Evolutionary conservation across 371 early-diverging fungal genomes (phyloP), one percentile per base, ranked within the genome.

Genomic region (Chytridium lagenaria): DNA sequence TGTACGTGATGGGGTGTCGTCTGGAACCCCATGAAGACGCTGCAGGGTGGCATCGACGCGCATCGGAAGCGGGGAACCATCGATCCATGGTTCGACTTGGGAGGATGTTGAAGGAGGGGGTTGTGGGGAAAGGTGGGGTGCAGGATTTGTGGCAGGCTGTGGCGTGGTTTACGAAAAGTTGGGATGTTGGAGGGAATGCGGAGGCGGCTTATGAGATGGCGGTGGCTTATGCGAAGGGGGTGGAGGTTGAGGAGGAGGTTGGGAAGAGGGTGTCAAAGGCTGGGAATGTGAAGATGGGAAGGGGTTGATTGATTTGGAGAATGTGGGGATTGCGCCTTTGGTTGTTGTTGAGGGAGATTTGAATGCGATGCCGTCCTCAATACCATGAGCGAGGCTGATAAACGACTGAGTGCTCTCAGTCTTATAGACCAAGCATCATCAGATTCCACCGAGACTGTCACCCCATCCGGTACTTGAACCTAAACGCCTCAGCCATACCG

Each of bases 141-240:
- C 3, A 12, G 68, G 68, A 68, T 68, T 40, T 2, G 23, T 68
- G 68, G 68, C 68, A 68, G 52, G 68, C 68, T 2, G 52, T 68
- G 2, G 68, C 36, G 23, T 52, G 50, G 68, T 68, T 22, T 36
- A 51, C 37, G 30, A 49, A 30, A 51, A 49, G 49, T 19, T 68
- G 68, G 68, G 68, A 68, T 49, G 52, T 52, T 22, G 68, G 68
- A 23, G 68, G 68, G 30, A 68, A 68, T 52, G 68, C 30, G 36
- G 68, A 68, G n/a, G 68, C 68, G 52, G 68, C 68, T 34, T 68
- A 51, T 51, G 68, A 68, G 52, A 51, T 68, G 68, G 68, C 40
- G 7, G 5, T 23, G 31, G 68, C 68, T 30, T 68, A 51, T 52
- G 68, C 68, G 2, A 15, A 34, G 15, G 68, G 68, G 51, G 28